phyloP scores from a whole-genome alignment of 1,284 basidiomycete genomes.

The Ustilago trichophora region DNA sequence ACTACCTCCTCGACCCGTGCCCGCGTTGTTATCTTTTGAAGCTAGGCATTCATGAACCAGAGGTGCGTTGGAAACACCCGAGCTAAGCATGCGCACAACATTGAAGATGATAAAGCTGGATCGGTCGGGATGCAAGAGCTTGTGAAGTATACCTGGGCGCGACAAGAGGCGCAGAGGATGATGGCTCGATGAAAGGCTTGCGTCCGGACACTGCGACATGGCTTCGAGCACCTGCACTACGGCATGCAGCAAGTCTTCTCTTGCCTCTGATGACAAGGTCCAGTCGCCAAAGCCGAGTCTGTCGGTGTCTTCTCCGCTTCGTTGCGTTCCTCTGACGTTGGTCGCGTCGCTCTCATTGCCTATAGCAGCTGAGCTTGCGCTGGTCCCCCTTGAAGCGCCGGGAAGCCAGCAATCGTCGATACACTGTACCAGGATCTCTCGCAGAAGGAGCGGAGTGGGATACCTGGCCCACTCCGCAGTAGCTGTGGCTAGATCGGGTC shows the following conservation, averaged over 20 bases:
- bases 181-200: constrained; percentile 3
- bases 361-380: not conserved
- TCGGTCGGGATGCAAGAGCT: constrained; percentile 32
- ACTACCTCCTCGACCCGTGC: not conserved
- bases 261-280: constrained; percentile 14
- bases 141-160: constrained; percentile 26
- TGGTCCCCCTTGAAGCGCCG: not conserved
- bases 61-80: constrained; percentile 21
- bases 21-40: constrained; percentile 3
- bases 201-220: constrained; percentile 19
- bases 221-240: constrained; percentile 23
- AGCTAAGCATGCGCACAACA: constrained; percentile 29
- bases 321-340: not conserved
- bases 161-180: constrained; percentile 24
- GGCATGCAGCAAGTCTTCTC: constrained; percentile 29
- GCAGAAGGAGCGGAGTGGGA: constrained; percentile 25
- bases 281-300: constrained; percentile 1
- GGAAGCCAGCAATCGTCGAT: constrained; percentile 24
- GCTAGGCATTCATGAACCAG: constrained; percentile 40
- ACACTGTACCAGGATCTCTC: constrained; percentile 36
- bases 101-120: constrained; percentile 14
- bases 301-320: not conserved
- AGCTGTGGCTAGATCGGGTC: not conserved
- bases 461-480: not conserved
- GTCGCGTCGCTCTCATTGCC: not conserved